Evolutionary conservation across 208 protist genomes (phyloP).

Genomic region (Phytomonas sp.): DNA sequence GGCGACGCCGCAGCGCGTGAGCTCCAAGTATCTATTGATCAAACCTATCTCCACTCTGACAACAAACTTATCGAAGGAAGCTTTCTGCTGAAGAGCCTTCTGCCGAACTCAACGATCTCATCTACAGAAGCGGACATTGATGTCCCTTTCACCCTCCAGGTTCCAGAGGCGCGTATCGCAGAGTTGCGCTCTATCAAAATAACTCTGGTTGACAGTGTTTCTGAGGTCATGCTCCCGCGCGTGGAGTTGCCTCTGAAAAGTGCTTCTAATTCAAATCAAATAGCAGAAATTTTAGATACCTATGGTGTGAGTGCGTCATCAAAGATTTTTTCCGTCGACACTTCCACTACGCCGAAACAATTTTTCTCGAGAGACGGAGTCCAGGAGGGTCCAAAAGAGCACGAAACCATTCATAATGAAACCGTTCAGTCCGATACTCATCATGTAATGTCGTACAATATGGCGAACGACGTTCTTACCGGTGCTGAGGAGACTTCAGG

Average conservation of each 20-base stretch:
- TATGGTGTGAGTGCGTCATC: background rate
- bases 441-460: background rate
- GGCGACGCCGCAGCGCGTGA: conserved; percentile 5
- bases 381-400: background rate
- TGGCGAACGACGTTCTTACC: background rate
- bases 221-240: background rate
- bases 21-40: background rate
- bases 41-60: background rate
- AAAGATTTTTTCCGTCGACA: background rate
- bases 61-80: background rate
- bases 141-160: conserved; percentile 13
- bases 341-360: background rate
- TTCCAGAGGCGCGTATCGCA: background rate
- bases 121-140: background rate
- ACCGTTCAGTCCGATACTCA: background rate
- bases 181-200: conserved; percentile 14
- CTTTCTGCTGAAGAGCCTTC: background rate
- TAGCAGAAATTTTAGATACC: background rate
- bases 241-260: background rate
- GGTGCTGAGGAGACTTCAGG: background rate
- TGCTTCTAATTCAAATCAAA: background rate
- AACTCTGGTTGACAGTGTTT: conserved; percentile 14
- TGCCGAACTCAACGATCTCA: background rate
- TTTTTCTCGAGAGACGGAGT: background rate
- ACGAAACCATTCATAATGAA: background rate